Conservation (phyloP, 2,329 filamentous ascomycete species). For the Cercospora nicotianae region DNA sequence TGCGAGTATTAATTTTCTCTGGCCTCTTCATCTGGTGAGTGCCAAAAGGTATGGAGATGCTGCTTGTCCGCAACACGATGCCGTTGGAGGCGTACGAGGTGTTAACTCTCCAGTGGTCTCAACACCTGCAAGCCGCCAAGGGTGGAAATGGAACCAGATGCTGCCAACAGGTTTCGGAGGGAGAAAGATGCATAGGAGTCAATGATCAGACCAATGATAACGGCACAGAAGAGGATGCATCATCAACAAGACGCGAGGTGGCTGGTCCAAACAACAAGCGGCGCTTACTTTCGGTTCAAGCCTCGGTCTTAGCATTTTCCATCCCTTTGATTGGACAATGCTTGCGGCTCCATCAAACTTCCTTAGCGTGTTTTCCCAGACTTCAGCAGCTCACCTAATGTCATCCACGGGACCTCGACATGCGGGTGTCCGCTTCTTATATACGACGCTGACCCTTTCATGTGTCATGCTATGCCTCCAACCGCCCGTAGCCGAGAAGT, state of each 20-base stretch:
- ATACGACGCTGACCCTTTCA: constrained; percentile 1
- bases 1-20: no score
- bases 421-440: background rate
- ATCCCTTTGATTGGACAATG: background rate
- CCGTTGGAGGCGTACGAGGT: no score
- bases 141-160: no score
- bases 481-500: constrained; percentile 1
- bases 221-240: background rate
- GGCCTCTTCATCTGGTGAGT: no score
- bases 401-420: background rate
- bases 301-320: background rate
- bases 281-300: background rate
- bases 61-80: no score
- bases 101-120: no score
- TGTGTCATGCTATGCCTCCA: constrained; percentile 4
- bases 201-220: no score
- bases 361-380: background rate
- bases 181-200: no score
- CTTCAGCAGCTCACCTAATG: background rate
- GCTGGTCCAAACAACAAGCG: background rate
- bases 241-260: background rate
- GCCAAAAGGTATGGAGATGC: no score
- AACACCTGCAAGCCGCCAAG: no score
- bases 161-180: no score
- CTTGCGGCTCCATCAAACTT: background rate